Evolutionary conservation across 192 early-diverging fungal species (phyloP).

Genomic region (Dimargaris cristalligena): DNA sequence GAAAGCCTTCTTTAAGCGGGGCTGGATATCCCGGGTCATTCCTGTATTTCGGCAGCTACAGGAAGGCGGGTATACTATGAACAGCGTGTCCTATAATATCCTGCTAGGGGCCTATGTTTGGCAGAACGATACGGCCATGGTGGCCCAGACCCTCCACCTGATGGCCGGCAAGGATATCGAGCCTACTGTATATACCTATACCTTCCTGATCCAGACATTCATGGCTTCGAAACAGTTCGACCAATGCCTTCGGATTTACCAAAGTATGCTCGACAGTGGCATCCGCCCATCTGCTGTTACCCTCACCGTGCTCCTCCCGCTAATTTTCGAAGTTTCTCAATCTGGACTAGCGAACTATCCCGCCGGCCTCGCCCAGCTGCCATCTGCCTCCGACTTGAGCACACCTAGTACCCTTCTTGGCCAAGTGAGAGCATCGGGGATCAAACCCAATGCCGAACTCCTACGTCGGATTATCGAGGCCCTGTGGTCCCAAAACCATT

Average conservation of each 20-base stretch:
- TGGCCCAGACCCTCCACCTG: background rate
- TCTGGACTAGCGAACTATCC: background rate
- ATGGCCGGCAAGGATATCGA: background rate
- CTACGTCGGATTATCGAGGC: background rate
- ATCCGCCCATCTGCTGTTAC: background rate
- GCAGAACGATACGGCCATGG: background rate
- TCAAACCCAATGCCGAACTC: background rate
- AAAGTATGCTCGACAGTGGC: background rate
- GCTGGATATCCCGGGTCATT: background rate
- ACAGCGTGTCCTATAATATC: background rate
- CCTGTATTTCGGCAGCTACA: background rate
- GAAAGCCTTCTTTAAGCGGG: conserved; percentile 1
- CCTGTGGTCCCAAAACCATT: background rate
- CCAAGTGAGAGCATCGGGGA: background rate
- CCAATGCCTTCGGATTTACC: background rate
- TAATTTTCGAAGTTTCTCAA: background rate
- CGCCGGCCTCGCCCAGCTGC: background rate
- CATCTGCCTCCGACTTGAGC: background rate
- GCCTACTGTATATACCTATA: background rate
- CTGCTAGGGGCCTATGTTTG: conserved; percentile 4
- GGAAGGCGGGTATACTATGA: background rate
- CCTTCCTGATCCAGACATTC: background rate
- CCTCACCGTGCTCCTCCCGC: conserved; percentile 6
- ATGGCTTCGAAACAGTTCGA: background rate
- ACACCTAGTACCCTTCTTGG: background rate